These are phyloP conservation scores for Globisporangium canariense DNA, from an alignment of 352 stramenopile genomes.

Conservation along the genomic window DNA sequence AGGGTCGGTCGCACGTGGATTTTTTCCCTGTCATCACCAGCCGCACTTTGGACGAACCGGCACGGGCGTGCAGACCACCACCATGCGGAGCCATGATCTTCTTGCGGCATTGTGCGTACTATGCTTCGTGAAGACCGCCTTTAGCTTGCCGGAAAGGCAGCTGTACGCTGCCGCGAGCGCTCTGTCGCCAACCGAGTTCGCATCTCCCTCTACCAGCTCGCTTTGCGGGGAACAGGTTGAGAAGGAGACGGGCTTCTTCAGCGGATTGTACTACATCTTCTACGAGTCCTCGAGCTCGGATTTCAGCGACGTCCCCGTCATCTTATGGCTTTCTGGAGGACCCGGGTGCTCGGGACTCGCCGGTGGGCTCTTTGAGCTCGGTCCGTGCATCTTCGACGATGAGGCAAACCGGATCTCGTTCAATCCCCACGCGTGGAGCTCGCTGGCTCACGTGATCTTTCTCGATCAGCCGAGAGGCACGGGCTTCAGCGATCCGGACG, in stretches of 20 bases:
- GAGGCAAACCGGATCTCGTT: constrained; percentile 46
- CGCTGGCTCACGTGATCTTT: constrained; percentile 94
- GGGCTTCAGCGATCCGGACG: constrained; percentile 44
- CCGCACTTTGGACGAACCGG: background rate
- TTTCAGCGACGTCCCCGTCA: constrained; percentile 56
- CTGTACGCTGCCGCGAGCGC: constrained; percentile 29
- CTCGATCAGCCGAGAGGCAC: constrained; percentile 93
- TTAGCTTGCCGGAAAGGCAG: background rate
- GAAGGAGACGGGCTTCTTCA: constrained; percentile 56
- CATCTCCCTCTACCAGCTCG: constrained; percentile 17
- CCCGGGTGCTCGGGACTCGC: constrained; percentile 94
- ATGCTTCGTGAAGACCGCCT: constrained; percentile 2
- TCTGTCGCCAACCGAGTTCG: constrained; percentile 5
- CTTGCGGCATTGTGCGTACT: constrained; percentile 2
- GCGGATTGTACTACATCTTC: constrained; percentile 73
- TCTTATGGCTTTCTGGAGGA: constrained; percentile 96
- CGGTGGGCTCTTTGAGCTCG: constrained; percentile 94
- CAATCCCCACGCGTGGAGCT: constrained; percentile 95
- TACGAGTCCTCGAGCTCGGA: constrained; percentile 43
- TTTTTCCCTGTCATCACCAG: background rate
- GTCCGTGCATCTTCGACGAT: constrained; percentile 90
- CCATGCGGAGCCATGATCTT: background rate
- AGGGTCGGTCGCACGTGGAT: background rate
- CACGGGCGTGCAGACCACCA: background rate
- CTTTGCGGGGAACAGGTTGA: constrained; percentile 63